A percentile compares a stretch with the other conserved stretches of the same genome.
These are phyloP conservation scores for Kockovaella imperatae DNA, from an alignment of 768 basidiomycete species.

Conservation along the genomic window DNA sequence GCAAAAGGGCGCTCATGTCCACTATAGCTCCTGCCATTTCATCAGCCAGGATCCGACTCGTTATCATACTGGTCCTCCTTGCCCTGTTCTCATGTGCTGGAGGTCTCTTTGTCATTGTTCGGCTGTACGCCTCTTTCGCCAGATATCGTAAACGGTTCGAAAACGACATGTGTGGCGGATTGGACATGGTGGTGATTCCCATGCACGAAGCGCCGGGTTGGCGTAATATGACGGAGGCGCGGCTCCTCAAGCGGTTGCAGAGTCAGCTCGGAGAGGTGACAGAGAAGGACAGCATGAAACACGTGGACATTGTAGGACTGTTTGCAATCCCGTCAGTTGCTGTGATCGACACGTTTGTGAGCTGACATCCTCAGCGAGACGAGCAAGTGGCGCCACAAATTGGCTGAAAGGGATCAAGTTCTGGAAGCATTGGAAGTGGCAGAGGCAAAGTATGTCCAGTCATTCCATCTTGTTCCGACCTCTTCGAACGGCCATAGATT, in stretches of 20 bases:
- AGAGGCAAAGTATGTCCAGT: no score
- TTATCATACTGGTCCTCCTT: constrained; percentile 59
- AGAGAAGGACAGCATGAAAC: constrained; percentile 45
- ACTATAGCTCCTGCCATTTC: constrained; percentile 35
- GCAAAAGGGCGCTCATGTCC: constrained; percentile 38
- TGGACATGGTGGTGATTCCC: constrained; percentile 70
- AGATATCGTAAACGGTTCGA: constrained; percentile 58
- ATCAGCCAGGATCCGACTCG: constrained; percentile 55
- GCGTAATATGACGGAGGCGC: constrained; percentile 63
- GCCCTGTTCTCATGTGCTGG: constrained; percentile 60
- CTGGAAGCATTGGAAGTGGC: constrained; percentile 74
- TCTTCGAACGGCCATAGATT: no score
- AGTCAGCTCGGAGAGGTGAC: constrained; percentile 50
- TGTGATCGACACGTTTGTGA: background rate
- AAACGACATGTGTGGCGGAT: constrained; percentile 57
- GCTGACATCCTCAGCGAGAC: constrained; percentile 55
- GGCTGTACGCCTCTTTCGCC: constrained; percentile 56
- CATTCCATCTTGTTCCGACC: no score
- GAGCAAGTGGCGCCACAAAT: constrained; percentile 57
- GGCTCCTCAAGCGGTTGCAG: constrained; percentile 63
- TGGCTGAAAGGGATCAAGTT: constrained; percentile 66
- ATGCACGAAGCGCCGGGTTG: constrained; percentile 60
- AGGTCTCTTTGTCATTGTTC: constrained; percentile 57
- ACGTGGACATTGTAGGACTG: constrained; percentile 60
- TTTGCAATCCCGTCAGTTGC: constrained; percentile 63